Evolutionary conservation across 305 asterid genomes (phyloP).

Genomic region (Fraxinus latifolia): DNA sequence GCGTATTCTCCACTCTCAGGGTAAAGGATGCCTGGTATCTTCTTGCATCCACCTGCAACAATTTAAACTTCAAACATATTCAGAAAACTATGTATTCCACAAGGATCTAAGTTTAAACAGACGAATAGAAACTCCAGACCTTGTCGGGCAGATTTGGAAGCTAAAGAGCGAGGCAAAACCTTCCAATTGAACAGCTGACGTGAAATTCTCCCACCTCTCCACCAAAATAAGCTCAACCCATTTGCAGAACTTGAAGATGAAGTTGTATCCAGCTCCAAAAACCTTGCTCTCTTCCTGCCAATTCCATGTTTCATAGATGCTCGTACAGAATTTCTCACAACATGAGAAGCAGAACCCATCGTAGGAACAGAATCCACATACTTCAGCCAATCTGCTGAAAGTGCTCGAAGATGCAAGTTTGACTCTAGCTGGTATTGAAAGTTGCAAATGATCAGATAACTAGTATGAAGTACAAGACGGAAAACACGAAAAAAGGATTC

Average conservation of each 20-base stretch:
- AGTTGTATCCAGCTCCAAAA: constrained; percentile 40
- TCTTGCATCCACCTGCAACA: constrained; percentile 75
- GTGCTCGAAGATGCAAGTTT: constrained; percentile 65
- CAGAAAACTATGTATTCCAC: constrained; percentile 27
- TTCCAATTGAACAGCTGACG: constrained; percentile 76
- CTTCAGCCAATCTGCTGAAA: constrained; percentile 77
- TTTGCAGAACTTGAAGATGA: constrained; percentile 59
- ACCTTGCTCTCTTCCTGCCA: constrained; percentile 50
- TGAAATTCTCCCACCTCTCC: constrained; percentile 93
- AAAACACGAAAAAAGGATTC: constrained; percentile 7
- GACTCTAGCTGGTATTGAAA: constrained; percentile 70
- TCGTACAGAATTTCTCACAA: constrained; percentile 46
- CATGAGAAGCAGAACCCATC: constrained; percentile 77
- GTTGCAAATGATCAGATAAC: constrained; percentile 17
- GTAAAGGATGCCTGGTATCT: constrained; percentile 69
- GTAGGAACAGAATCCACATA: constrained; percentile 69
- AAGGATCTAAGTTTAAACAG: constrained; percentile 15
- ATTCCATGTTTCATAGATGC: constrained; percentile 52
- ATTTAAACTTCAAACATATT: constrained; percentile 24
- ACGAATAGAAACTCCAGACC: constrained; percentile 47
- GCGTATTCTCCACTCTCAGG: constrained; percentile 76
- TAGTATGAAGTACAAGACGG: constrained; percentile 4
- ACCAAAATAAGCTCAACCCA: constrained; percentile 82
- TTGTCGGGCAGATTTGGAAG: constrained; percentile 86
- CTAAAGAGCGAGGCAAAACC: constrained; percentile 73